A percentile compares a stretch with the other conserved stretches of the same genome.
These are phyloP conservation scores for Stemphylium beticola DNA, from an alignment of 2,329 filamentous ascomycete species.

Conservation along the genomic window DNA sequence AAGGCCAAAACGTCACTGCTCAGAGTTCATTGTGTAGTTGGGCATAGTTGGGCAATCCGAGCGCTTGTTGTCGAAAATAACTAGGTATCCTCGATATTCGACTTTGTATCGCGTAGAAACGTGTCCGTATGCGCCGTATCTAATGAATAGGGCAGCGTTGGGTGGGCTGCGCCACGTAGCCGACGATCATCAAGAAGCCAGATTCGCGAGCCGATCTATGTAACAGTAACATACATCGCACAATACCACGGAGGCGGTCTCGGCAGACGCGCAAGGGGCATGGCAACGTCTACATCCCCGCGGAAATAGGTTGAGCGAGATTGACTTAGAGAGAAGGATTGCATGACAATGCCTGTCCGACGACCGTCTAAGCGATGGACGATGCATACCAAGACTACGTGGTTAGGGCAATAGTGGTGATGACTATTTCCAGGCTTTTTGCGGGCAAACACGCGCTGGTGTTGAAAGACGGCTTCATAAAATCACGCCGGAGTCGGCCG, in stretches of 20 bases:
- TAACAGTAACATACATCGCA: constrained; percentile 6
- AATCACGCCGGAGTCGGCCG: not conserved
- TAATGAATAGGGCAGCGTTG: not conserved
- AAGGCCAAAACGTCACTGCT: no score
- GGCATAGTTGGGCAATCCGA: no score
- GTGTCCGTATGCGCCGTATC: not conserved
- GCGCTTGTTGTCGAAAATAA: no score
- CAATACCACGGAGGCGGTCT: not conserved
- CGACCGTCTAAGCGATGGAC: not conserved
- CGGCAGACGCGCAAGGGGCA: not conserved
- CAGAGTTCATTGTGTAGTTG: no score
- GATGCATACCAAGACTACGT: not conserved
- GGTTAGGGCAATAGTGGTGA: not conserved
- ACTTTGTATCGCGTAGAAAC: no score
- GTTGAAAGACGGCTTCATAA: not conserved
- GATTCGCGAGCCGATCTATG: constrained; percentile 16
- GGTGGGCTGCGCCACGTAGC: not conserved
- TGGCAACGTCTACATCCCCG: not conserved
- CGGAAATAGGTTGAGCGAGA: not conserved
- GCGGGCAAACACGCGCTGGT: not conserved
- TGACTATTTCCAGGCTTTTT: not conserved
- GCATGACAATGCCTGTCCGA: not conserved
- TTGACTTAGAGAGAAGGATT: not conserved
- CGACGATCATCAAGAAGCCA: constrained; percentile 10
- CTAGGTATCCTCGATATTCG: not conserved